Evolutionary conservation across 2,329 filamentous ascomycete genomes (phyloP), one percentile per base, ranked within the genome.

Genomic region (Alternaria angustiovoidea): DNA sequence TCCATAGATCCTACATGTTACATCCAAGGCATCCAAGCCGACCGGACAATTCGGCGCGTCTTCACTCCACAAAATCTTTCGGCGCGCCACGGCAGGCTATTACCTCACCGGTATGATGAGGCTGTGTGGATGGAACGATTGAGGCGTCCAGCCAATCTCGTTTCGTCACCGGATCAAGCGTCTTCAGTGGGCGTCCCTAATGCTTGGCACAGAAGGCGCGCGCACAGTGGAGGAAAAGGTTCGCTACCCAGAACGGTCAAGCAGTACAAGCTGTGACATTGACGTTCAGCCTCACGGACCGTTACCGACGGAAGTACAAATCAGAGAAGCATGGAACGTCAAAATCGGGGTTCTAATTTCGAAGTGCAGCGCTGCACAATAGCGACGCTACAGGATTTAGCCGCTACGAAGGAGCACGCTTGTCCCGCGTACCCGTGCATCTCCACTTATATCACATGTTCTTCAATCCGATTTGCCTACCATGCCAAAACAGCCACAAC

Each of bases 91-190:
- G 24, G 38, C 22, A 24, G 48, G 28, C 44, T 22, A 43, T 28
- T 34, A 28, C 34, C 57, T 44, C 16, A n/a, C 30, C 46, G 24
- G 11, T 51, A 30, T 9, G 34, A 30, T 59, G 57, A 44, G 20
- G 46, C 44, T 59, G 52, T 51, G 44, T 30, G 34, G 24, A 44
- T 9, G 26, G 24, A 14, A 16, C 30, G 22, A 43, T 18, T 52
- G 57, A 28, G 52, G 53, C 53, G 47, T 60, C 47, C 47, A 57
- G 53, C 47, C 44, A 44, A 26, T 51, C 43, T 41, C 42, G 24
- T 46, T 42, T 39, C n/a, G 36, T 36, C 9, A 30, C 38, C 24
- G 28, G 11, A 36, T 36, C 30, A 36, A 36, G 32, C 32, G 32
- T 24, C 30, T 46, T 34, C 38, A 32, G 26, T 39, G 24, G n/a